phyloP scores from a whole-genome alignment of 2,329 filamentous ascomycete species.

The Eurotiales sp. region DNA sequence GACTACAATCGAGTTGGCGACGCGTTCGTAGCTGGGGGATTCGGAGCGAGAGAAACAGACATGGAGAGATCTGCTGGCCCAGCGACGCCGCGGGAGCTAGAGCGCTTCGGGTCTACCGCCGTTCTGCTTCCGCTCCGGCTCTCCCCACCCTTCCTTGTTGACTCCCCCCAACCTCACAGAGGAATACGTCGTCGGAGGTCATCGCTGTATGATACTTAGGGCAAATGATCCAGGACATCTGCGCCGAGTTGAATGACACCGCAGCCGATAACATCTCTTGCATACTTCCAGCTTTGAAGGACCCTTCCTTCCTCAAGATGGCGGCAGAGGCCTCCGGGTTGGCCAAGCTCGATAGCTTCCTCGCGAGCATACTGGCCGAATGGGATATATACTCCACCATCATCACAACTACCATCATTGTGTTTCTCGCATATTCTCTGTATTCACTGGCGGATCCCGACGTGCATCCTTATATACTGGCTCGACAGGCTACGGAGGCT shows the following conservation, averaged over 20 bases:
- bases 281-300: constrained; percentile 7
- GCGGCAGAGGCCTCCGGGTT: constrained; percentile 51
- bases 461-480: constrained; percentile 84
- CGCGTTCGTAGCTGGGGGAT: not conserved
- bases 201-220: not conserved
- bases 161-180: no score
- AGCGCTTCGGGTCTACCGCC: no score
- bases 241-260: constrained; percentile 12
- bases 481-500: constrained; percentile 74
- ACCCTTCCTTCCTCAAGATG: constrained; percentile 24
- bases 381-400: constrained; percentile 80
- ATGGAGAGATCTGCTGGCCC: not conserved
- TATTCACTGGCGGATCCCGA: constrained; percentile 75
- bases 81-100: not conserved
- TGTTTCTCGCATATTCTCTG: constrained; percentile 67
- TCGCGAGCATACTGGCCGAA: constrained; percentile 67
- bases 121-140: no score
- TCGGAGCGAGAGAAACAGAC: no score
- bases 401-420: constrained; percentile 63
- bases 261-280: constrained; percentile 11
- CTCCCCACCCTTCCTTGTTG: not conserved
- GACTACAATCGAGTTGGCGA: not conserved
- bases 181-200: not conserved
- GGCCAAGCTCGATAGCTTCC: constrained; percentile 66
- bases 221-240: constrained; percentile 15